These are phyloP conservation scores for Xylariaceae sp. DNA, from an alignment of 2,329 filamentous ascomycete species.

Conservation along the genomic window DNA sequence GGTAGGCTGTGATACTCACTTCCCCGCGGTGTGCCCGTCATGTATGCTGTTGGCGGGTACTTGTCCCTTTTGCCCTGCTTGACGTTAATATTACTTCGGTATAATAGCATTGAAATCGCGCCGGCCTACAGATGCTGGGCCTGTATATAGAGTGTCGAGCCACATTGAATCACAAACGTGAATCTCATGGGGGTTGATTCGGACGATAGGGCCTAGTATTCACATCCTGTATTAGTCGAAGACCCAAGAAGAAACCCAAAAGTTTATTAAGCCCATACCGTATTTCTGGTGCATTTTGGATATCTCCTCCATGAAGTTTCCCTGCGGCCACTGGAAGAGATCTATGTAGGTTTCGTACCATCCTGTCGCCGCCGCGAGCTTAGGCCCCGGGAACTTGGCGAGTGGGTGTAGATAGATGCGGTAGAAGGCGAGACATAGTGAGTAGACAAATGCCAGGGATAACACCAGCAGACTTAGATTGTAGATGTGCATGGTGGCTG, in stretches of 20 bases:
- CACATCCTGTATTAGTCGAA: too few relatives aligned
- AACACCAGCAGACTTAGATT: too few relatives aligned
- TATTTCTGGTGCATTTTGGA: background rate
- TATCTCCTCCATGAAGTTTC: slow-evolving; percentile 7
- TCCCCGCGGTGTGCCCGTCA: slow-evolving; percentile 1
- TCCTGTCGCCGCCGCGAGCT: background rate
- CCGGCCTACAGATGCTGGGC: background rate
- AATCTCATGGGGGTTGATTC: slow-evolving; percentile 50
- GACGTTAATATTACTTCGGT: background rate
- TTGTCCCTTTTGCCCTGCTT: slow-evolving; percentile 9
- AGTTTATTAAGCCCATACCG: slow-evolving; percentile 33
- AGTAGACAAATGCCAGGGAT: too few relatives aligned
- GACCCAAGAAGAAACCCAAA: too few relatives aligned
- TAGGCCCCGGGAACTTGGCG: background rate
- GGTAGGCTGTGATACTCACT: slow-evolving; percentile 1
- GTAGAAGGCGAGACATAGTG: background rate
- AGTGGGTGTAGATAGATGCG: background rate
- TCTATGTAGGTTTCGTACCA: slow-evolving; percentile 17
- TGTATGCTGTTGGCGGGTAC: background rate
- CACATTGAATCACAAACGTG: slow-evolving; percentile 9
- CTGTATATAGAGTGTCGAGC: slow-evolving; percentile 3
- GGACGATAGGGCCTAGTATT: slow-evolving; percentile 16
- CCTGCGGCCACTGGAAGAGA: slow-evolving; percentile 38
- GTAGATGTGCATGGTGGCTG: too few relatives aligned
- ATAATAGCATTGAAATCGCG: background rate